These are phyloP conservation scores for Fusarium ramigenum DNA, from an alignment of 2,329 filamentous ascomycete species.

Conservation along the genomic window DNA sequence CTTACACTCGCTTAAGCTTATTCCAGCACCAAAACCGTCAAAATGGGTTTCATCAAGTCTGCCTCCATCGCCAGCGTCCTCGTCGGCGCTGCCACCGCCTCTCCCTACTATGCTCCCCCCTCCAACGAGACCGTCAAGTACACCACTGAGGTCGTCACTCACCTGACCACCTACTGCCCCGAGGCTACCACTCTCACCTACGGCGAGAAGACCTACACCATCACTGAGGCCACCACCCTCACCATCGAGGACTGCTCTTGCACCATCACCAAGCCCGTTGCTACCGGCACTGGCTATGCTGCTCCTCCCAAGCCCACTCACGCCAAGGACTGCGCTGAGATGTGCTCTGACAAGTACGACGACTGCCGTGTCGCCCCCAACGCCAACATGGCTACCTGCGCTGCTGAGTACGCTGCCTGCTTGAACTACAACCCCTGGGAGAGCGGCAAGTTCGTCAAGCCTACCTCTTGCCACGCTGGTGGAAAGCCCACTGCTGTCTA, in stretches of 20 bases:
- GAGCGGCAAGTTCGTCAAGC: slow-evolving; percentile 14
- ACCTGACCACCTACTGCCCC: slow-evolving; percentile 75
- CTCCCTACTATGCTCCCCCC: slow-evolving; percentile 26
- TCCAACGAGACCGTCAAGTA: slow-evolving; percentile 53
- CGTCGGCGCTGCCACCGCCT: slow-evolving; percentile 28
- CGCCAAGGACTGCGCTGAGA: slow-evolving; percentile 25
- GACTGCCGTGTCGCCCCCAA: slow-evolving; percentile 28
- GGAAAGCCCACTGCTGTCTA: slow-evolving; percentile 46
- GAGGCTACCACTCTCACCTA: slow-evolving; percentile 66
- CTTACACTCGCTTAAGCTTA: background rate
- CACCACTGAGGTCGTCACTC: slow-evolving; percentile 70
- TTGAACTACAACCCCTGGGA: slow-evolving; percentile 41
- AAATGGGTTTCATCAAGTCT: slow-evolving; percentile 36
- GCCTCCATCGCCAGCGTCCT: slow-evolving; percentile 28
- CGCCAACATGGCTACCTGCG: slow-evolving; percentile 39
- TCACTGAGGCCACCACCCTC: slow-evolving; percentile 70
- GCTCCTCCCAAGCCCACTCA: slow-evolving; percentile 21
- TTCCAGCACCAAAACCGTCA: slow-evolving; percentile 20
- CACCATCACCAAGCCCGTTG: slow-evolving; percentile 62
- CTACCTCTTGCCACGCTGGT: slow-evolving; percentile 56
- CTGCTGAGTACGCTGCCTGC: slow-evolving; percentile 38
- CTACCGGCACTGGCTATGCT: slow-evolving; percentile 18
- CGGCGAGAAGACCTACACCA: slow-evolving; percentile 69
- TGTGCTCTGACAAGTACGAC: slow-evolving; percentile 28
- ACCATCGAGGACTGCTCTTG: slow-evolving; percentile 73